Base-by-base conservation (phyloP, 2,329 filamentous ascomycete genomes). In the Fusarium foetens region DNA sequence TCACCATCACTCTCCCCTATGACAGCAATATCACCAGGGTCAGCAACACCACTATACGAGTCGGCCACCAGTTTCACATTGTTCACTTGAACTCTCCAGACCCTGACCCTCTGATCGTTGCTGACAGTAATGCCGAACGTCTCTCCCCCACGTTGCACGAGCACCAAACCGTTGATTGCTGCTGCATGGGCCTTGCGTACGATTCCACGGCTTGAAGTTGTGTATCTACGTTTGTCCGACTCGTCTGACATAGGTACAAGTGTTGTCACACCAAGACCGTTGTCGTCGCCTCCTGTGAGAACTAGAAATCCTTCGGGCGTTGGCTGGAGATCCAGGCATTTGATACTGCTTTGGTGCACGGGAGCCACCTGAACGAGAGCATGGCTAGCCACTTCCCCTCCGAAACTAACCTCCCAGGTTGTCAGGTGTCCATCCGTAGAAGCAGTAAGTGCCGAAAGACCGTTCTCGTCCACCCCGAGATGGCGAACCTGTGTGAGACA, bases 231-330 rank as follows among this genome's bases (percentile, higher is more conserved):
- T 39, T 57, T 66, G 38, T 54, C 71, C 48, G 52, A 33, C 27
- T 73, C 63, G 25, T 68, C 58, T 27, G 71, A 62, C 29, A 66
- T 67, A 45, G 68, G 65, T 10, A 62, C 66, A 36, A 82, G 58
- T 0, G 63, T 80, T 29, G 87, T 88, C 16, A 93, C 76, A 1
- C 88, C 91, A 1, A 98, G 80, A 7, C 92, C 92, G 69, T 96
- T 96, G 80, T 98, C 96, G 76, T 99, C 96, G 27, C 96, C 94
- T 31, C 93, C 94, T 0, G 94, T 94, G 8, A 93, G 80, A 23
- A 97, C 78, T 2, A 93, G 68, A 72, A 72, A 83, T 74, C 75
- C 35, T 78, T 70, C 23, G 76, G 73, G 19, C 84, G 57, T 33
- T 54, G 65, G 52, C 33, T 75, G 69, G 54, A 89, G 66, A 66